Evolutionary conservation across 2,329 filamentous ascomycete genomes (phyloP), one percentile per base, ranked within the genome.

Genomic region (Nemania sp.): DNA sequence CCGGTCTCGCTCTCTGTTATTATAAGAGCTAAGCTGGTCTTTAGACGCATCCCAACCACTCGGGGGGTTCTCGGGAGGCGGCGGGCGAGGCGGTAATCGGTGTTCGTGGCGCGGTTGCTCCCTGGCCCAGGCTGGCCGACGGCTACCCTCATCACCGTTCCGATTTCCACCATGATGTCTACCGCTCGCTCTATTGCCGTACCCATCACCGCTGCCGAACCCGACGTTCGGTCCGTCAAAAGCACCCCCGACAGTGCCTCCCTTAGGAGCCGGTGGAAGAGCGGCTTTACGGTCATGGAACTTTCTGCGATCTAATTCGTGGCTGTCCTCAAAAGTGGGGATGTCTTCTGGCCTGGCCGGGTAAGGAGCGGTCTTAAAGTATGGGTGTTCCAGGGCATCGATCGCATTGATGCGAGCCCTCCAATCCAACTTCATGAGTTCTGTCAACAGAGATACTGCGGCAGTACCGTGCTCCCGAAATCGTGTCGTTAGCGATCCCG

Each of bases 231-330:
- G 80, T 9, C 81, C 79, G 55, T 78, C 78, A 45, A 76, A 74
- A 1, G 81, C 80, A n/a, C 86, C 87, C 13, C 94, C 94, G 2
- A 97, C 92, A 1, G 91, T 92, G 3, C 92, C 94, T 12, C 93
- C 94, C 68, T 94, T 92, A 0, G 95, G 95, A 0, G 94, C 95
- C 12, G 95, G 94, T 3, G 94, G 94, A 11, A 94, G 83, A 20
- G 88, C 90, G 20, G 90, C 90, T 71, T 91, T 91, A 70, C 95
- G 89, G 60, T 92, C 90, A 67, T 96, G 89, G 68, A 92, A 94
- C 76, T 94, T 96, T 73, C 92, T 87, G 52, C 94, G 86, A 73
- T 99, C 95, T n/a, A 98, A 81, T 75, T 99, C 95, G 76, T 99
- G 95, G 46, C 92, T 97, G 70, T 97, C 94, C 72, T 96, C 91